Evolutionary conservation across 2,329 filamentous ascomycete genomes (phyloP), one percentile per base, ranked within the genome.

Genomic region (Neurospora crassa): DNA sequence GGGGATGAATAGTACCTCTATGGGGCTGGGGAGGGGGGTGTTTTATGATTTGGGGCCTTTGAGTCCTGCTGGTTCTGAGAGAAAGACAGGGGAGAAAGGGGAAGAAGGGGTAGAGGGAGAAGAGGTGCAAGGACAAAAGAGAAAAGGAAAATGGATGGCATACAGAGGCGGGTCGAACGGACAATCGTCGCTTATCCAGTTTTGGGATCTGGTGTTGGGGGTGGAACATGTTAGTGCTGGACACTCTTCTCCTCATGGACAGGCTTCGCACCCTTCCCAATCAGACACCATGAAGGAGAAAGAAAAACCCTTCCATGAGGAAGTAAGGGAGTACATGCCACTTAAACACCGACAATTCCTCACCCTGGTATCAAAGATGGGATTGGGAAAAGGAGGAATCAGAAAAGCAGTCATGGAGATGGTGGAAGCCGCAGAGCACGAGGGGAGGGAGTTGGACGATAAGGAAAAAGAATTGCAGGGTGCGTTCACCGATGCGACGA

Each of bases 121-220:
- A 18, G 53, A 18, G 14, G 24, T 34, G 3, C 24, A 18, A 3
- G 53, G 53, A 18, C 0, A 18, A 3, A 63, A 1, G 7, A 63
- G 89, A 1, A 83, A 84, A 16, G 87, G 89, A 0, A 82, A 86
- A 43, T 97, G 93, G 85, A 85, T 90, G 20, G 90, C 95, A 75
- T 91, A 92, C 71, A 88, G 92, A n/a, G 95, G 95, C 20, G 95
- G 95, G 5, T 96, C 92, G 79, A 97, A 97, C 77, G 95, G 94
- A 0, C 95, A 98, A 80, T 95, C 92, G 80, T 96, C 93, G 0
- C 84, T 97, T 59, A 94, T 98, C 72, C 94, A 97, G 77, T 96
- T 97, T 82, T 93, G 97, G 80, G 95, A 98, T 78, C 87, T 96
- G 16, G 88, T 94, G 0, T 86, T 98, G 0, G 93, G 93, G 2